phyloP scores from a whole-genome alignment of 2,329 filamentous ascomycete species.

The Annulohypoxylon truncatum region DNA sequence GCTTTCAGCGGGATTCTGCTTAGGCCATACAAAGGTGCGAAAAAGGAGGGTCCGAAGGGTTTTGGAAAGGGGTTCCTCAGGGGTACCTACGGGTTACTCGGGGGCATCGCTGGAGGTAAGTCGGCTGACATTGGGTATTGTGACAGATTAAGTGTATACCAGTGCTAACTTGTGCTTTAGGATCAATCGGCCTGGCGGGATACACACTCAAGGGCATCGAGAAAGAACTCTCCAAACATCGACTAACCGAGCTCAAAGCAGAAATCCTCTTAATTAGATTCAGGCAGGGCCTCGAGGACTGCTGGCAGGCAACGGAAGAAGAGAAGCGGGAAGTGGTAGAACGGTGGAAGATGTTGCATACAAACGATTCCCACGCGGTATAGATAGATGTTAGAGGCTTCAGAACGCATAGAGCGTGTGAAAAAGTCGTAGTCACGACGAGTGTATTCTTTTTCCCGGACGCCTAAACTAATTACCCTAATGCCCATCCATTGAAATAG shows the following conservation, averaged over 20 bases:
- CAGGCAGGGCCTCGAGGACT: conserved; percentile 16
- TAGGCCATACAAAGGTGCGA: conserved; percentile 10
- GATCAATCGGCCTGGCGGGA: conserved; percentile 6
- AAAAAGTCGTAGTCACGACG: background rate
- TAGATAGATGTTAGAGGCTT: background rate
- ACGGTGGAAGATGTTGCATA: conserved; percentile 13
- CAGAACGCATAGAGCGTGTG: background rate
- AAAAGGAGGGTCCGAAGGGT: conserved; percentile 6
- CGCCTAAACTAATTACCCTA: background rate
- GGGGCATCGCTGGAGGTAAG: conserved; percentile 8
- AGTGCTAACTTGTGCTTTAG: background rate
- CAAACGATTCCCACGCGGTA: background rate
- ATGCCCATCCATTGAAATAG: background rate
- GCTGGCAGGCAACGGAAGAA: conserved; percentile 5
- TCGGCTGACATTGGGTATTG: background rate
- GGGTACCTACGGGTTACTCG: background rate
- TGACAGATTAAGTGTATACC: background rate
- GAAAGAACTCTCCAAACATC: conserved; percentile 15
- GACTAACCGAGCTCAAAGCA: conserved; percentile 20
- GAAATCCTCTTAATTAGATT: conserved; percentile 13
- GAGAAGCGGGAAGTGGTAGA: conserved; percentile 11
- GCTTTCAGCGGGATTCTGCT: conserved; percentile 5
- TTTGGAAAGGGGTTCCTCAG: conserved; percentile 13
- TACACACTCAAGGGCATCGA: conserved; percentile 18
- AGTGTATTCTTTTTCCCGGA: background rate